Base-by-base conservation (phyloP, 495 filamentous ascomycete species). In the Penicillium silybi region DNA sequence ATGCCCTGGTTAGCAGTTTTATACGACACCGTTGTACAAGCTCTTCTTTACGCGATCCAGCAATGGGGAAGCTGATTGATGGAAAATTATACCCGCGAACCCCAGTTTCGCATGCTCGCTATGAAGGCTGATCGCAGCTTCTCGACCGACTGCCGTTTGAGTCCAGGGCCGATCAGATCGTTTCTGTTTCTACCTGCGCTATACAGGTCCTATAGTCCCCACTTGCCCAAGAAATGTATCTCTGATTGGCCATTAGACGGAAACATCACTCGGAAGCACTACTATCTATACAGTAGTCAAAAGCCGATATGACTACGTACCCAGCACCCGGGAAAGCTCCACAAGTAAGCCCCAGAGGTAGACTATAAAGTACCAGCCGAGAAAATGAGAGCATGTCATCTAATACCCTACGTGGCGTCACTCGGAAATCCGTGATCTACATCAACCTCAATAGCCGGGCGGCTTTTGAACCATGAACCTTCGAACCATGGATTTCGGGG, bases 401-500 rank as follows among this genome's bases (percentile, higher is more conserved):
- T 27, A 48, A 48, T 40, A 54, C 40, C 52, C 27, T 41, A n/a
- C n/a, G 52, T 50, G 53, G 53, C 35, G 53, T 46, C 53, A 56
- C 53, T 46, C 38, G 43, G 40, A 6, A 37, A 38, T 38, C 35
- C 3, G n/a, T 38, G 15, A 15, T 18, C 35, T 3, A 18, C 35
- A 17, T 8, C 35, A 38, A n/a, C 15, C 8, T 38, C 35, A 6
- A 17, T 38, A 38, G 35, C 35, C 35, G 6, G 13, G 15, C 35
- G 35, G 35, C 35, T 2, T 38, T 38, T 38, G 35, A 38, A 29
- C 26, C 26, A 8, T 10, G 7, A 29, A 10, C 7, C 26, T 29
- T 29, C 7, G 26, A 29, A 56, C 52, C 2, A 43, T 44, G 49
- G 58, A 48, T 11, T 52, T 61, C 19, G 58, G 68, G 19, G 65